Conservation (phyloP, 208 protist genomes). For the Spongospora subterranea region DNA sequence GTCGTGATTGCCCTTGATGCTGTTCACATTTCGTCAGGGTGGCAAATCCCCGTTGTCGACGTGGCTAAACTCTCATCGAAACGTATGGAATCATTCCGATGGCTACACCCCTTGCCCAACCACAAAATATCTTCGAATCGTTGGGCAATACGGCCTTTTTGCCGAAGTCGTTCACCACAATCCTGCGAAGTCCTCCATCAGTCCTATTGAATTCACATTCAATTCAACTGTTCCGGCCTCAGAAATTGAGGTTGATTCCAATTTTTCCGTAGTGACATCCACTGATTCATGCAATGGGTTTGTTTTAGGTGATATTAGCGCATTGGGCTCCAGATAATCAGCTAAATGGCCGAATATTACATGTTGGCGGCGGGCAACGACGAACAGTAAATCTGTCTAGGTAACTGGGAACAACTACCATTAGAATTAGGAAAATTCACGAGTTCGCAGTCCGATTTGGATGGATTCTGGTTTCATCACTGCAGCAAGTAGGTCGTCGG, state of each 20-base stretch:
- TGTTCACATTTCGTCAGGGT: too few species aligned
- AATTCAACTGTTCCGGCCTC: neutral
- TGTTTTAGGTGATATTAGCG: neutral
- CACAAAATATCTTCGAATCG: constrained; percentile 12
- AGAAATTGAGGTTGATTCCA: neutral
- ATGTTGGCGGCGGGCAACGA: constrained; percentile 27
- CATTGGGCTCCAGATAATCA: neutral
- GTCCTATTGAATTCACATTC: neutral
- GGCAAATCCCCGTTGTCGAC: neutral
- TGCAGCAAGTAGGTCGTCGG: neutral
- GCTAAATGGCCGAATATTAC: neutral
- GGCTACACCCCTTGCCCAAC: neutral
- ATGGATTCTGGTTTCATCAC: neutral
- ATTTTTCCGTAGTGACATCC: neutral
- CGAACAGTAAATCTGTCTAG: constrained; percentile 24
- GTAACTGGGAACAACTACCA: neutral
- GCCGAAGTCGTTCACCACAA: constrained; percentile 24
- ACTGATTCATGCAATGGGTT: neutral
- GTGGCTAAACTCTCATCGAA: neutral
- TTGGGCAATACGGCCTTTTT: constrained; percentile 34
- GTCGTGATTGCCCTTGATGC: too few species aligned
- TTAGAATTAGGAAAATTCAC: neutral
- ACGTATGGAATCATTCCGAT: neutral
- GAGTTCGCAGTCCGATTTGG: constrained; percentile 1
- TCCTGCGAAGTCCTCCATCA: neutral